phyloP scores from a whole-genome alignment of 2,329 filamentous ascomycete genomes.

The Exutisphaerella laricina region DNA sequence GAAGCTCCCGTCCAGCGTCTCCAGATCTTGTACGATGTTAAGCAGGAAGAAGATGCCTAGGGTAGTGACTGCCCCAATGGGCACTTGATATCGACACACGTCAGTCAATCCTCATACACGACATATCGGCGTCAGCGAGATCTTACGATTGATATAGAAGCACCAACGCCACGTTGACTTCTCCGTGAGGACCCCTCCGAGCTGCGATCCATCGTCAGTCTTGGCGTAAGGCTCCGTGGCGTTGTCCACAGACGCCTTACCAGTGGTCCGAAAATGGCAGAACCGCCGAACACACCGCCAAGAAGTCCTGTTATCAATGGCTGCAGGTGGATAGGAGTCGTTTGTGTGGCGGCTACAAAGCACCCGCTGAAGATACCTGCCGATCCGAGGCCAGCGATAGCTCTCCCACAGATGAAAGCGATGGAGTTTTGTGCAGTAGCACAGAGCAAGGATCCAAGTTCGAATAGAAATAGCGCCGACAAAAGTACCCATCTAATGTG shows the following conservation, averaged over 20 bases:
- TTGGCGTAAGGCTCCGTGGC: no score
- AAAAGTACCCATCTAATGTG: conserved; percentile 50
- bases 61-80: conserved; percentile 33
- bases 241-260: no score
- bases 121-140: no score
- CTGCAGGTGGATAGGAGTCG: conserved; percentile 39
- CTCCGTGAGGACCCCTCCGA: conserved; percentile 41
- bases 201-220: no score
- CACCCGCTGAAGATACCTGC: conserved; percentile 50
- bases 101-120: no score
- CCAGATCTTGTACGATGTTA: neutral
- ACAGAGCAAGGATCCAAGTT: conserved; percentile 50
- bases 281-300: conserved; percentile 37
- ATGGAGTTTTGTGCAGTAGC: conserved; percentile 43
- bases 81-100: no score
- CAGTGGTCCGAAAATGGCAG: conserved; percentile 42
- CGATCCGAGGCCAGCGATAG: conserved; percentile 50
- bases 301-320: conserved; percentile 33
- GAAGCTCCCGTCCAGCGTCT: conserved; percentile 22
- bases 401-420: conserved; percentile 53
- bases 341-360: conserved; percentile 37
- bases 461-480: conserved; percentile 42
- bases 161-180: conserved; percentile 34
- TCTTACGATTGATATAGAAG: conserved; percentile 40
- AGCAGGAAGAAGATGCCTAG: conserved; percentile 30